Evolutionary conservation across 495 filamentous ascomycete genomes (phyloP), one percentile per base, ranked within the genome.

Genomic region (Neurospora discreta): DNA sequence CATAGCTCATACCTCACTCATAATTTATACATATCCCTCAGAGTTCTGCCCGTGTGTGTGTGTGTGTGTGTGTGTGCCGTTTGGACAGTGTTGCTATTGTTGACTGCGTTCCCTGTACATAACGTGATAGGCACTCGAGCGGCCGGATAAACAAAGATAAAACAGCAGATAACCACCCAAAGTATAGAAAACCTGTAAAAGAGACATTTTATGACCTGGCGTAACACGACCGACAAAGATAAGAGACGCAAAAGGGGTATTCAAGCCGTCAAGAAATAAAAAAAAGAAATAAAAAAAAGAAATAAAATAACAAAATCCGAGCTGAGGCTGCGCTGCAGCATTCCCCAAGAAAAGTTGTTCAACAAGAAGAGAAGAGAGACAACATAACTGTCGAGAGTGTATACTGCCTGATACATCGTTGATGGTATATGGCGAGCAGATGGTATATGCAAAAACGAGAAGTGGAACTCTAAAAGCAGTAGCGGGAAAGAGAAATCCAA

Each of bases 251-350:
- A 26, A 33, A 60, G 52, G 52, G 52, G 52, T 60, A 60, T 60
- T 60, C 15, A 9, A 16, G 26, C 16, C 1, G 52, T 33, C 33
- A 23, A 26, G 4, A 23, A 33, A 38, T 33, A 33, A n/a, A n/a
- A n/a, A n/a, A n/a, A n/a, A n/a, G n/a, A n/a, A n/a, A n/a, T n/a
- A n/a, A n/a, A n/a, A n/a, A n/a, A n/a, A n/a, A n/a, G n/a, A n/a
- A n/a, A n/a, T n/a, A n/a, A n/a, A n/a, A n/a, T n/a, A 52, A 68
- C 20, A 23, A 46, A 43, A 36, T 41, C 20, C 46, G 52, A 42
- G 6, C 15, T 13, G 30, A 69, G 70, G 68, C 73, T 70, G 73
- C 73, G 58, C 70, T 68, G 73, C 70, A 74, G 72, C 70, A 36
- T 42, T 8, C 33, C 26, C 52, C n/a, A n/a, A n/a, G 5, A 44